Conservation (phyloP, 2,329 filamentous ascomycete genomes). For the Colletotrichum musicola region DNA sequence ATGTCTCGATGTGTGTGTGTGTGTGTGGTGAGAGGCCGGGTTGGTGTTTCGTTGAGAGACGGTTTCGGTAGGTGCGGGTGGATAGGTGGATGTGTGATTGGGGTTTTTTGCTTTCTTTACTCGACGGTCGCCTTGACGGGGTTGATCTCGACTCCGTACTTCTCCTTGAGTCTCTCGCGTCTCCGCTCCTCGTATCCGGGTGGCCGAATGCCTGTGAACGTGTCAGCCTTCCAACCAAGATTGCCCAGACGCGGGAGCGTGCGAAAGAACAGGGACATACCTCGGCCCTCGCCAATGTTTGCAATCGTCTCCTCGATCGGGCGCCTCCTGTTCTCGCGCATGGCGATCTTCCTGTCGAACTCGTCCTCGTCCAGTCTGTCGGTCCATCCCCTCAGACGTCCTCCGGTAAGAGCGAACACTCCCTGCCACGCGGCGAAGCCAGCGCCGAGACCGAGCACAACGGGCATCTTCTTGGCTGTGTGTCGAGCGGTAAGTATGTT, state of each 20-base stretch:
- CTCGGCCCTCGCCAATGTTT: conserved; percentile 88
- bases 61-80: neutral
- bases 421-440: conserved; percentile 69
- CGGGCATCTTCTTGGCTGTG: conserved; percentile 69
- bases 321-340: conserved; percentile 80
- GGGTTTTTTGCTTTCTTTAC: conserved; percentile 41
- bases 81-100: neutral
- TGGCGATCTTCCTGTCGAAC: conserved; percentile 79
- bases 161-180: conserved; percentile 83
- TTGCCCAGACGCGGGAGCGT: neutral
- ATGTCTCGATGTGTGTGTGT: conserved; percentile 29
- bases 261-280: conserved; percentile 62
- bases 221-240: conserved; percentile 14
- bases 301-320: conserved; percentile 84
- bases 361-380: conserved; percentile 72
- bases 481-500: conserved; percentile 22
- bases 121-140: conserved; percentile 68
- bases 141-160: conserved; percentile 88
- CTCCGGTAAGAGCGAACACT: conserved; percentile 77
- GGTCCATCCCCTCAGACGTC: conserved; percentile 62
- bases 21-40: neutral
- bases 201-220: conserved; percentile 76
- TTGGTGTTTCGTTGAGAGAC: conserved; percentile 10
- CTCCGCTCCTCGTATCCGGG: conserved; percentile 89
- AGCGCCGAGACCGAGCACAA: conserved; percentile 76